phyloP scores from a whole-genome alignment of 73 alveolate species.

The Symbiodinium natans region DNA sequence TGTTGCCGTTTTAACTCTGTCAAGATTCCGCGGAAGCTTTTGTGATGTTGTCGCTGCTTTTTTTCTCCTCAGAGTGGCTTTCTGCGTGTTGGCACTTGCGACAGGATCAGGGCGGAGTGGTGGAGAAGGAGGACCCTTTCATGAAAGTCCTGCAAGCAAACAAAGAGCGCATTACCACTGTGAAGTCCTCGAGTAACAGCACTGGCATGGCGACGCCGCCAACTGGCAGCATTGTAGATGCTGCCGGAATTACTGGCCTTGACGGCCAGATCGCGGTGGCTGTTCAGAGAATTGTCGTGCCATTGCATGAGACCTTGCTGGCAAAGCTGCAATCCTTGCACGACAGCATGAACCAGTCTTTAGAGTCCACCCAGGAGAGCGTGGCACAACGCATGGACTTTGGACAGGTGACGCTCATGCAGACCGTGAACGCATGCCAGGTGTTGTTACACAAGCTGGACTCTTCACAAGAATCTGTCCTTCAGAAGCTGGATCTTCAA shows the following conservation, averaged over 20 bases:
- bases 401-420: slow-evolving; percentile 4
- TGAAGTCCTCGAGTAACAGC: neutral
- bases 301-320: slow-evolving; percentile 34
- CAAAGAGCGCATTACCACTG: neutral
- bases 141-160: slow-evolving; percentile 35
- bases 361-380: slow-evolving; percentile 72
- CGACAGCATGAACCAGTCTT: slow-evolving; percentile 58
- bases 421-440: slow-evolving; percentile 1
- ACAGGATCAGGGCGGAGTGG: slow-evolving; percentile 67
- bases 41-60: too few species aligned
- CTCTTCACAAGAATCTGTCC: neutral
- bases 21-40: too few species aligned
- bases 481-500: neutral
- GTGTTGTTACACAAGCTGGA: slow-evolving; percentile 3
- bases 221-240: neutral
- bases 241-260: neutral
- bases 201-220: neutral
- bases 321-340: slow-evolving; percentile 53
- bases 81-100: too few species aligned
- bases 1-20: too few species aligned
- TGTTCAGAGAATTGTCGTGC: neutral
- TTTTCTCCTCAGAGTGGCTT: too few species aligned
- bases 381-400: neutral
- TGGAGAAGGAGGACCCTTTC: slow-evolving; percentile 87
- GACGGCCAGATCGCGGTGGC: neutral